These are phyloP conservation scores for Populus deltoides DNA, from an alignment of 345 rosid species.

Conservation along the genomic window DNA sequence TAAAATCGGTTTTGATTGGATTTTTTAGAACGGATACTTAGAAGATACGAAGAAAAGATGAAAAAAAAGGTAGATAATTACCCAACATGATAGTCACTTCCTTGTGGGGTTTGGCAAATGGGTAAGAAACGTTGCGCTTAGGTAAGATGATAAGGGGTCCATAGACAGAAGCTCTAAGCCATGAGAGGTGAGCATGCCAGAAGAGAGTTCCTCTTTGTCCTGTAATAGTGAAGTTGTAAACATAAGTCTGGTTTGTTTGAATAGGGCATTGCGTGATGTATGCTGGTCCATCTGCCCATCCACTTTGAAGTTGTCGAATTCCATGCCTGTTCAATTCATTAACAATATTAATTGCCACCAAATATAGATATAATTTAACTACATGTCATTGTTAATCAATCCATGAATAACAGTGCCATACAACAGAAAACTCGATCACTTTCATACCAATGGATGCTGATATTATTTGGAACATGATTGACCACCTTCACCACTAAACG, in stretches of 20 bases:
- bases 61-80: conserved; percentile 12
- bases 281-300: conserved; percentile 85
- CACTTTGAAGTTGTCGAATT: conserved; percentile 56
- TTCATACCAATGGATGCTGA: conserved; percentile 50
- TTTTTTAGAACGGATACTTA: too few species aligned
- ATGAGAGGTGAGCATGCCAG: conserved; percentile 73
- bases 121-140: conserved; percentile 47
- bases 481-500: conserved; percentile 42
- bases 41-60: too few species aligned
- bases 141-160: conserved; percentile 78
- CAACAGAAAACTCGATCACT: neutral
- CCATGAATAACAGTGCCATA: neutral
- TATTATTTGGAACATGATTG: conserved; percentile 48
- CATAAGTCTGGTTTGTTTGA: conserved; percentile 55
- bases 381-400: neutral
- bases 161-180: conserved; percentile 70
- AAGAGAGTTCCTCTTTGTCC: conserved; percentile 79
- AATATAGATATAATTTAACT: neutral
- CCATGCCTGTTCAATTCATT: conserved; percentile 56
- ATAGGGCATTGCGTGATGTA: conserved; percentile 77
- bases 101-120: conserved; percentile 67
- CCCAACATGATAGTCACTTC: conserved; percentile 65
- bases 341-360: too few species aligned
- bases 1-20: too few species aligned
- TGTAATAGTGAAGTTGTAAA: conserved; percentile 63